Base-by-base conservation (phyloP, 345 rosid genomes). In the Hevea brasiliensis region DNA sequence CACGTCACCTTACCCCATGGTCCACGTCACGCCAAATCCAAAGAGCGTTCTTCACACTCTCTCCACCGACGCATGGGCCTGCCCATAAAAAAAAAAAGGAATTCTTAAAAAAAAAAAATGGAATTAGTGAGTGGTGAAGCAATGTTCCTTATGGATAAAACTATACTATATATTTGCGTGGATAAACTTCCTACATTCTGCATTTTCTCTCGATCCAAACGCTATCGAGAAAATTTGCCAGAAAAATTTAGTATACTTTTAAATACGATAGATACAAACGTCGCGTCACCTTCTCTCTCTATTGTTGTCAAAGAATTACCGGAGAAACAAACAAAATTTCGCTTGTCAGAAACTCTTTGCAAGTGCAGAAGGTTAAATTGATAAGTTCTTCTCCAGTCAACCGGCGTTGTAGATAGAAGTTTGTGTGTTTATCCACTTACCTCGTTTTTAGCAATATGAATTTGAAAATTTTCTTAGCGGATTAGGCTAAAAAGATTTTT, bases 381-480 rank as follows among this genome's bases (percentile, higher is more conserved):
- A 32, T 32, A 32, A 32, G 37, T 21, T 29, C 41, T 62, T 72
- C 74, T 71, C 67, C 44, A 41, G 54, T 32, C 13, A 24, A 51
- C 12, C 42, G 57, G 10, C n/a, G 26, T 51, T 13, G 29, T 26
- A 51, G 84, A 84, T 81, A 84, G 56, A 62, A 76, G 72, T 60
- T 26, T 24, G 44, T 17, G 69, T 59, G 77, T 77, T 77, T 76
- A 84, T 80, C 87, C 85, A 76, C 62, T 67, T 23, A 66, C 81
- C 84, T 87, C 79, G 78, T 4, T 63, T 66, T 70, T 62, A 58
- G 83, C 82, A 71, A 72, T 8, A 62, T 63, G 1, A 27, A 23
- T 58, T 72, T 59, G 37, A 32, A 1, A 1, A 1, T 32, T 32
- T 32, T 32, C 3, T 32, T 4, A 32, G 37, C 37, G 37, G 37